Percentiles rank a stretch among this genome's conserved stretches.
These are phyloP conservation scores for Chaetomium sp. DNA, from an alignment of 2,329 filamentous ascomycete species.

Conservation along the genomic window DNA sequence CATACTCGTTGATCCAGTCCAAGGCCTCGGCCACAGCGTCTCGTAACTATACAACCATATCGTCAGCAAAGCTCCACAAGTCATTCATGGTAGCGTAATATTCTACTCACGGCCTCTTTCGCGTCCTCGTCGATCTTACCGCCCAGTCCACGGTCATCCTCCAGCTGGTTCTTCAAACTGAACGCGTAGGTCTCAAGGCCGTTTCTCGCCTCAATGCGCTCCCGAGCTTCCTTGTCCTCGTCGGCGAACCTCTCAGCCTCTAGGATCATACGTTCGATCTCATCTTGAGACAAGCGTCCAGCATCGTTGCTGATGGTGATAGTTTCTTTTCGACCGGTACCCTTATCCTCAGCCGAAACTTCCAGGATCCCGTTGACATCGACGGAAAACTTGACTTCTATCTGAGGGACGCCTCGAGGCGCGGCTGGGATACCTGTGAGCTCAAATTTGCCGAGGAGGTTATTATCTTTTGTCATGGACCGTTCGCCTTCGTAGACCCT, in stretches of 20 bases:
- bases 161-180: constrained; percentile 96
- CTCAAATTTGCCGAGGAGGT: constrained; percentile 96
- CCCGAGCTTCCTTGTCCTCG: constrained; percentile 93
- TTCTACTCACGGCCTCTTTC: constrained; percentile 62
- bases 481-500: constrained; percentile 95
- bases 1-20: constrained; percentile 95
- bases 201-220: constrained; percentile 94
- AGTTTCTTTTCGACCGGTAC: constrained; percentile 90
- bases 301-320: constrained; percentile 99
- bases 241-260: constrained; percentile 98
- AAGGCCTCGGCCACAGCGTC: constrained; percentile 92
- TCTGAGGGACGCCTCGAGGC: constrained; percentile 93
- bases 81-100: too few relatives aligned
- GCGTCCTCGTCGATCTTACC: constrained; percentile 95
- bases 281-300: constrained; percentile 86
- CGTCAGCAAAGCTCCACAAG: too few relatives aligned
- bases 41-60: constrained; percentile 44
- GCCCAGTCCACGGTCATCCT: constrained; percentile 83
- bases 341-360: constrained; percentile 94
- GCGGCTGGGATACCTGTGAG: constrained; percentile 92
- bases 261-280: constrained; percentile 97
- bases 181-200: constrained; percentile 98
- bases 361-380: constrained; percentile 98
- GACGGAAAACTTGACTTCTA: constrained; percentile 95
- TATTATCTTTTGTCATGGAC: constrained; percentile 93